A percentile compares a stretch with the other conserved stretches of the same genome.
Conservation (phyloP, 2,329 filamentous ascomycete genomes). For the Trichoderma afroharzianum region DNA sequence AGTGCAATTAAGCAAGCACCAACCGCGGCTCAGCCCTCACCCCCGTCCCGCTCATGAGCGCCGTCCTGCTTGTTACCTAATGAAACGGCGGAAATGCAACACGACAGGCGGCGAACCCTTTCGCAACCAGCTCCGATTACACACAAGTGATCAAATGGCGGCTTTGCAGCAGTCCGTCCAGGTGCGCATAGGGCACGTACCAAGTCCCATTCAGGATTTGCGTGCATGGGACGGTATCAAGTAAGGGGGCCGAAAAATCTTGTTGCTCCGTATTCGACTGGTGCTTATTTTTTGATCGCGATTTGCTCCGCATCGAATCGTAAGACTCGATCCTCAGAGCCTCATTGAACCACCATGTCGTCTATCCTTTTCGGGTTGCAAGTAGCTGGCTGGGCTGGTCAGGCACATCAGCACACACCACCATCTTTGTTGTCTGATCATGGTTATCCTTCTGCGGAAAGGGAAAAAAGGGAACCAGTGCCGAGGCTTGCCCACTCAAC, state of each 20-base stretch:
- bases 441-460: not conserved
- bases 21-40: not conserved
- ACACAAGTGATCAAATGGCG: not conserved
- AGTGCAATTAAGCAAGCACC: conserved; percentile 6
- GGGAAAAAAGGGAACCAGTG: not conserved
- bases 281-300: not conserved
- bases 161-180: not conserved
- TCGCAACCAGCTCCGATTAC: not conserved
- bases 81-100: not conserved
- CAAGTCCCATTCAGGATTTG: not conserved
- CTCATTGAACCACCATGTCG: not conserved
- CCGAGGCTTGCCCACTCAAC: not conserved
- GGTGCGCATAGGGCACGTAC: not conserved
- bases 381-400: not conserved
- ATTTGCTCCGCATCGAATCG: conserved; percentile 16
- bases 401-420: not conserved
- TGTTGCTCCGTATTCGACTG: not conserved
- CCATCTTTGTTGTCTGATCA: not conserved
- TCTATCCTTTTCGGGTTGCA: not conserved
- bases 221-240: not conserved
- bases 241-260: not conserved
- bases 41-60: not conserved
- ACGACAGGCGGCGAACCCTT: not conserved
- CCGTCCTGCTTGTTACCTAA: not conserved
- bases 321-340: conserved; percentile 6